Evolutionary conservation across 2,329 filamentous ascomycete species (phyloP).

Genomic region (Colletotrichum tofieldiae): DNA sequence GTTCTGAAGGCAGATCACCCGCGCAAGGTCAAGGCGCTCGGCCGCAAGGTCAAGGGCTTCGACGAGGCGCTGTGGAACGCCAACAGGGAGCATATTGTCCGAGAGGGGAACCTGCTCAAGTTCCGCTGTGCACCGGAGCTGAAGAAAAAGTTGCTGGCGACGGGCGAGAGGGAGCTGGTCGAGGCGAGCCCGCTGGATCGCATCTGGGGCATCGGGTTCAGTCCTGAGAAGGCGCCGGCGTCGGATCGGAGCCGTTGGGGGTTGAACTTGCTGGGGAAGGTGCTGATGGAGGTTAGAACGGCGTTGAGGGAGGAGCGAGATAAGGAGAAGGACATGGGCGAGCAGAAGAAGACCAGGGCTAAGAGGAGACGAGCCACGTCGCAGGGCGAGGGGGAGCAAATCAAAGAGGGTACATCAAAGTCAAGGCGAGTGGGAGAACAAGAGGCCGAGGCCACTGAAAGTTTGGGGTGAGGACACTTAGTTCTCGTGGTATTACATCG

Average conservation of each 20-base stretch:
- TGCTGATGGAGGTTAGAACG: constrained; percentile 71
- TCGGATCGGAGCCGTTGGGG: constrained; percentile 70
- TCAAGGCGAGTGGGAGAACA: neutral
- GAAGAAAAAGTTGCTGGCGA: constrained; percentile 66
- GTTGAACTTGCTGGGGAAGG: constrained; percentile 75
- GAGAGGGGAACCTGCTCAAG: constrained; percentile 71
- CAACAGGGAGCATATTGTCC: constrained; percentile 69
- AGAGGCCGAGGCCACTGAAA: neutral
- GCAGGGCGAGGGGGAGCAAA: neutral
- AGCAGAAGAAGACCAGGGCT: neutral
- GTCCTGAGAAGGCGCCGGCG: constrained; percentile 62
- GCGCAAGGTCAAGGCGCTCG: constrained; percentile 66
- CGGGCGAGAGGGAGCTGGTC: constrained; percentile 73
- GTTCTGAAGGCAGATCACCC: constrained; percentile 67
- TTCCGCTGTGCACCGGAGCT: constrained; percentile 67
- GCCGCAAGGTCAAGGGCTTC: constrained; percentile 69
- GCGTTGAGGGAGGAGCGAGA: constrained; percentile 62
- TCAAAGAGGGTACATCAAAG: neutral
- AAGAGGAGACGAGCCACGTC: neutral
- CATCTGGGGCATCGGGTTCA: constrained; percentile 78
- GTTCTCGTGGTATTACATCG: constrained; percentile 41
- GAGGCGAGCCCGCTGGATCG: constrained; percentile 74
- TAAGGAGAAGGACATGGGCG: neutral
- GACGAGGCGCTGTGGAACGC: constrained; percentile 65
- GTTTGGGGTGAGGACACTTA: constrained; percentile 17